phyloP scores from a whole-genome alignment of 1,284 basidiomycete genomes.

The Phylloporus sp. region DNA sequence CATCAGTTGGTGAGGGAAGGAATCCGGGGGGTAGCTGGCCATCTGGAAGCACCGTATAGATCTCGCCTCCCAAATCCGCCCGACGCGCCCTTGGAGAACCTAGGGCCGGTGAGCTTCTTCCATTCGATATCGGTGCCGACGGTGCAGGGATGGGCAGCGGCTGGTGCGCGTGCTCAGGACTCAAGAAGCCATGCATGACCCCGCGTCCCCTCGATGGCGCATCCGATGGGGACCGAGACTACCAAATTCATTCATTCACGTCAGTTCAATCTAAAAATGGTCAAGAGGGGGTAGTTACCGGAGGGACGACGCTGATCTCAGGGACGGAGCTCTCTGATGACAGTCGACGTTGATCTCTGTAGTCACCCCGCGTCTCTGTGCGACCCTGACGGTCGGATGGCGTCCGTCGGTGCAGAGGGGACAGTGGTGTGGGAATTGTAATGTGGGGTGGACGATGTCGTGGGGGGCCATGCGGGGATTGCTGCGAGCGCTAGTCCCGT shows the following conservation, averaged over 20 bases:
- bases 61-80: constrained; percentile 20
- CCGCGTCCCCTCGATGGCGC: constrained; percentile 42
- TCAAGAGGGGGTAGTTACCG: constrained; percentile 28
- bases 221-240: constrained; percentile 44
- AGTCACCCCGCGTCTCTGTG: constrained; percentile 24
- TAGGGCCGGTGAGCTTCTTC: constrained; percentile 21
- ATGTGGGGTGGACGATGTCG: constrained; percentile 31
- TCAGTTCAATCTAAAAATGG: constrained; percentile 26
- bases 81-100: constrained; percentile 19
- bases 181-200: constrained; percentile 28
- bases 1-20: constrained; percentile 8
- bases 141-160: constrained; percentile 35
- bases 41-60: constrained; percentile 20
- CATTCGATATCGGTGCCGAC: constrained; percentile 1
- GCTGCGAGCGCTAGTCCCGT: constrained; percentile 22
- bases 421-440: constrained; percentile 38
- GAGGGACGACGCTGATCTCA: constrained; percentile 42
- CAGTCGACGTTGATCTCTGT: constrained; percentile 34
- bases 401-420: constrained; percentile 35
- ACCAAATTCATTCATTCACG: constrained; percentile 13
- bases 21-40: constrained; percentile 27
- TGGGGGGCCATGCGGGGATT: constrained; percentile 14
- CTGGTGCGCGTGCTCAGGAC: constrained; percentile 41
- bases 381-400: constrained; percentile 41
- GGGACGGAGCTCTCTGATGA: constrained; percentile 45